Evolutionary conservation across 306 rosid genomes (phyloP), one percentile per base, ranked within the genome.

Genomic region (Quercus ilex): DNA sequence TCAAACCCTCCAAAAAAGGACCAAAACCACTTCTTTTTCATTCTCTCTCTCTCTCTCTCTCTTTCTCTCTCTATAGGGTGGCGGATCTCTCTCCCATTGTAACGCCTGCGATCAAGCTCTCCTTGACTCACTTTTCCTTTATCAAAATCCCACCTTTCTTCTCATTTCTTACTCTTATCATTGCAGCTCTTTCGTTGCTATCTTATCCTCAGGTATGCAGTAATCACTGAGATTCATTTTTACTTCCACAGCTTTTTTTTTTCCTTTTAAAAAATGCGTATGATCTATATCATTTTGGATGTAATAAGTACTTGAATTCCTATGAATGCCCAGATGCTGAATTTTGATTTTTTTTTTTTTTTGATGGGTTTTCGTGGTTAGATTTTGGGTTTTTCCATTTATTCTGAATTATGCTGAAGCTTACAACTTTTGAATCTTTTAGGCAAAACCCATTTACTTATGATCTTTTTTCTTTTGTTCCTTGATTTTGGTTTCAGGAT

Each of bases 51-150:
- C 26, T 58, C 70, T 35, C 4, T 12, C 28, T 21, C 51, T 30
- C 49, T 23, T 23, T 18, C 55, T 23, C 43, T 28, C n/a, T 26
- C 41, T 62, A 7, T 6, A 6, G 19, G 70, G 70, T 31, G 73
- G 20, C 51, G 78, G 78, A 56, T 67, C 80, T 79, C 71, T 53
- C 67, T 83, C 79, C 69, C 28, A 8, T 13, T 7, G 1, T 69
- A 35, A 20, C 67, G 69, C 28, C 67, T n/a, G 58, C 23, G 71
- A 75, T 59, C 56, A 56, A 12, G 69, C 74, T 53, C 19, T 15
- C 2, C 14, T 51, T 17, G 77, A 35, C n/a, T 35, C 19, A 25
- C 63, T 28, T 55, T 68, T 56, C 53, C 69, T 26, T 0, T 38
- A 69, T 28, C 69, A 43, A 38, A 43, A 26, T 23, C 58, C 51